Evolutionary conservation across 140 eudicot genomes (phyloP).

Genomic region (Flaveria floridana): DNA sequence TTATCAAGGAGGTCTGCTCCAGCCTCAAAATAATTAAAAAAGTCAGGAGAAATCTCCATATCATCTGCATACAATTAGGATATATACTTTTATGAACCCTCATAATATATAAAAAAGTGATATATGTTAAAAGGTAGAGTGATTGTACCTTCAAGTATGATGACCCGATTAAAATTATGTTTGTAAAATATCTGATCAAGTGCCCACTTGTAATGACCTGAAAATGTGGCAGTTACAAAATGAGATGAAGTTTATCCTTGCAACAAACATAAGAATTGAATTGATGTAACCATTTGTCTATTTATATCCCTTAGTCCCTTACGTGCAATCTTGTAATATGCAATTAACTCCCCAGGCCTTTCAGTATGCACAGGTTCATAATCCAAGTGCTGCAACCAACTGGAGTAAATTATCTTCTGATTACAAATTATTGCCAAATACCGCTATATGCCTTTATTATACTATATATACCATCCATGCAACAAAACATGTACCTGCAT

Average conservation of each 20-base stretch:
- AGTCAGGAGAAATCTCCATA: constrained; percentile 95
- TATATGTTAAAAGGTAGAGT: background rate
- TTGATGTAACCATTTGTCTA: constrained; percentile 1
- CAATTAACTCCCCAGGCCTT: constrained; percentile 89
- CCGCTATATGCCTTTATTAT: background rate
- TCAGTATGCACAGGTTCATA: constrained; percentile 69
- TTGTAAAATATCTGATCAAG: constrained; percentile 69
- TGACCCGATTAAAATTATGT: constrained; percentile 70
- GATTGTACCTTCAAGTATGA: constrained; percentile 85
- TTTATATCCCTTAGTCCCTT: constrained; percentile 21
- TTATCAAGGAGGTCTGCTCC: constrained; percentile 85
- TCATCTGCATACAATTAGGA: constrained; percentile 62
- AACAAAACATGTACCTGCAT: constrained; percentile 63
- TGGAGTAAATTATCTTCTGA: background rate
- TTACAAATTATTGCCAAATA: background rate
- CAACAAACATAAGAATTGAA: background rate
- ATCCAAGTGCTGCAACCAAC: constrained; percentile 73
- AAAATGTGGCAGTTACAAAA: constrained; percentile 17
- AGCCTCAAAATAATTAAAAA: constrained; percentile 92
- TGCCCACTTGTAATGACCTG: constrained; percentile 98
- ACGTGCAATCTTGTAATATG: constrained; percentile 97
- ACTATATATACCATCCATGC: constrained; percentile 6
- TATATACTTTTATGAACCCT: constrained; percentile 6
- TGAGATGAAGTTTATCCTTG: constrained; percentile 4
- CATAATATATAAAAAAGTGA: constrained; percentile 16